These are phyloP conservation scores for Pterocarpus santalinus DNA, from an alignment of 306 rosid species.

Conservation along the genomic window DNA sequence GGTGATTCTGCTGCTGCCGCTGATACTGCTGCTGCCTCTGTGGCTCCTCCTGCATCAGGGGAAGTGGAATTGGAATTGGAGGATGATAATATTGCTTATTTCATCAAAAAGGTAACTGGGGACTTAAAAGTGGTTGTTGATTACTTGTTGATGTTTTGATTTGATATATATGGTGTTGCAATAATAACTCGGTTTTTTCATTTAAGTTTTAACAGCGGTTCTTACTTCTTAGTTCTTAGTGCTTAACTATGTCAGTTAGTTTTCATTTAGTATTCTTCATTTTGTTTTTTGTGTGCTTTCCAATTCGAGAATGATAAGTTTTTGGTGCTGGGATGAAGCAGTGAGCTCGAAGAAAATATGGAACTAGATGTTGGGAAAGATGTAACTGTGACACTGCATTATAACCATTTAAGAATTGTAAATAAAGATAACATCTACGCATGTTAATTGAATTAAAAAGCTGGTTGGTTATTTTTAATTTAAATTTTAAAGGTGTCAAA, in stretches of 20 bases:
- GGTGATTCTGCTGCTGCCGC: conserved; percentile 40
- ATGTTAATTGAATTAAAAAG: background rate
- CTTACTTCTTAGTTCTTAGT: background rate
- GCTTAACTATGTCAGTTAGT: conserved; percentile 1
- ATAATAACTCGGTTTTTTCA: background rate
- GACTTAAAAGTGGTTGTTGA: conserved; percentile 12
- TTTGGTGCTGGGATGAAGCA: conserved; percentile 23
- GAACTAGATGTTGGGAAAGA: conserved; percentile 9
- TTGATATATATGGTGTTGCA: conserved; percentile 6
- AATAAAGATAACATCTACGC: background rate
- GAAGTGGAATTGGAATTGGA: conserved; percentile 49
- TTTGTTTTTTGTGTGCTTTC: background rate
- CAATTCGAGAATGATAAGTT: background rate
- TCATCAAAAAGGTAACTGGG: conserved; percentile 77
- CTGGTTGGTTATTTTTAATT: conserved; percentile 24
- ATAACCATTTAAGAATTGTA: conserved; percentile 17
- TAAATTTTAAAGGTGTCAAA: background rate
- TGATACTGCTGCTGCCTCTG: conserved; percentile 28
- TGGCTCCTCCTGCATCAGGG: conserved; percentile 45
- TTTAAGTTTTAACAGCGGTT: conserved; percentile 28
- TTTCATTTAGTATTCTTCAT: conserved; percentile 6
- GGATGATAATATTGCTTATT: conserved; percentile 79
- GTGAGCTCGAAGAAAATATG: conserved; percentile 30
- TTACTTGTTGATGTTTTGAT: conserved; percentile 2
- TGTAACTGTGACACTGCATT: conserved; percentile 14